phyloP scores from a whole-genome alignment of 352 stramenopile species.

The Lagenidium giganteum region DNA sequence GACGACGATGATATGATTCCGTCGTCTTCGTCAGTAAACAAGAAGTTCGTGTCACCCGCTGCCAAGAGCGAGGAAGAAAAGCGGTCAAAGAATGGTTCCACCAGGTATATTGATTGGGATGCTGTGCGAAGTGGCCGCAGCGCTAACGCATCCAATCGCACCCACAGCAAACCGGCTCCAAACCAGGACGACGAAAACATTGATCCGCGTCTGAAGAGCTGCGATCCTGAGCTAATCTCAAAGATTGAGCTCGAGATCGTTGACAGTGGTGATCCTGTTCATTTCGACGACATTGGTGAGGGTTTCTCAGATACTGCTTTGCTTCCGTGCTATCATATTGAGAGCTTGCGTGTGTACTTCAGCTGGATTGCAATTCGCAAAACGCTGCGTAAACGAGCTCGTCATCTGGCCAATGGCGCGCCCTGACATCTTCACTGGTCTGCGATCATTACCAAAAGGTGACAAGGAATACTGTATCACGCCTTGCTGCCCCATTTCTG shows the following conservation, averaged over 20 bases:
- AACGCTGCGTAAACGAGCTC: slow-evolving; percentile 97
- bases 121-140: background rate
- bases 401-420: slow-evolving; percentile 98
- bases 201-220: slow-evolving; percentile 91
- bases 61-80: slow-evolving; percentile 26
- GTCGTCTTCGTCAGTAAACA: slow-evolving; percentile 37
- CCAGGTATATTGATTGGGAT: slow-evolving; percentile 2
- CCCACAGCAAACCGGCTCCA: slow-evolving; percentile 12
- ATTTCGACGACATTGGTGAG: slow-evolving; percentile 96
- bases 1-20: slow-evolving; percentile 19
- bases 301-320: background rate
- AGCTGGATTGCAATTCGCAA: slow-evolving; percentile 96
- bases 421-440: slow-evolving; percentile 96
- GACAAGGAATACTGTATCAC: background rate
- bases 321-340: background rate
- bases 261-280: slow-evolving; percentile 88
- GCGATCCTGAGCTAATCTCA: slow-evolving; percentile 93
- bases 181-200: slow-evolving; percentile 76
- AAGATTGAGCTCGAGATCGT: slow-evolving; percentile 98
- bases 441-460: slow-evolving; percentile 90
- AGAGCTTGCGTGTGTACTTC: background rate
- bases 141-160: too few species aligned
- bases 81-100: slow-evolving; percentile 1
- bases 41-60: slow-evolving; percentile 69
- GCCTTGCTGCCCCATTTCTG: too few species aligned